A percentile compares a stretch with the other conserved stretches of the same genome.
Evolutionary conservation across 371 early-diverging fungal genomes (phyloP).

Genomic region (Entomophthora muscae): DNA sequence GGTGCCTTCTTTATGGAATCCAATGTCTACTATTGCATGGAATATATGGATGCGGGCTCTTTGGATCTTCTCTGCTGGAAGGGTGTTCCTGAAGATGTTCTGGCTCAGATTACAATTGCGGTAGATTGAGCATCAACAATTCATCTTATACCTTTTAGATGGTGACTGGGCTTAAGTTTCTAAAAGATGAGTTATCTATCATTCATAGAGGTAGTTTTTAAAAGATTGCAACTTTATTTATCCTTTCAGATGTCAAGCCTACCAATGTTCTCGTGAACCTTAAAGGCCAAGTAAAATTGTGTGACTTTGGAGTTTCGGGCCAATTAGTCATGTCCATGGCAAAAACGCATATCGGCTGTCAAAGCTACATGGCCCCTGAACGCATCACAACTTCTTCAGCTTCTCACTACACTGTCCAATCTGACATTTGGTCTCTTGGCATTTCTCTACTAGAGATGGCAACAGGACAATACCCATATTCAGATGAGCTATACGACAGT

Average conservation of each 20-base stretch:
- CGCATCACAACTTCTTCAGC: slow-evolving; percentile 42
- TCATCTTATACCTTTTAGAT: slow-evolving; percentile 25
- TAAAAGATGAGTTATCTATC: slow-evolving; percentile 73
- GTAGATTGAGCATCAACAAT: neutral
- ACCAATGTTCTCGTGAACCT: slow-evolving; percentile 80
- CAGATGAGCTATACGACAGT: slow-evolving; percentile 33
- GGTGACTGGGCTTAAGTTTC: slow-evolving; percentile 68
- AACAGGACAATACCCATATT: slow-evolving; percentile 66
- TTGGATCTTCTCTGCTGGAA: slow-evolving; percentile 67
- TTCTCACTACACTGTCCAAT: slow-evolving; percentile 46
- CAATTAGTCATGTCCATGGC: slow-evolving; percentile 77
- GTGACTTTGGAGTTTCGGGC: slow-evolving; percentile 82
- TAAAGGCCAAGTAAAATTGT: slow-evolving; percentile 77
- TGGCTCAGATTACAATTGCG: slow-evolving; percentile 44
- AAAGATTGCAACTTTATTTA: neutral
- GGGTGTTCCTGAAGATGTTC: slow-evolving; percentile 66
- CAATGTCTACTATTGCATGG: slow-evolving; percentile 89
- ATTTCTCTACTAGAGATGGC: slow-evolving; percentile 85
- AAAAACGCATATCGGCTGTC: slow-evolving; percentile 85
- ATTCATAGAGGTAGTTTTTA: slow-evolving; percentile 56
- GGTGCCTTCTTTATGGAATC: slow-evolving; percentile 94
- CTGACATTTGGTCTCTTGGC: slow-evolving; percentile 84
- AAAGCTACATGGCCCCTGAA: slow-evolving; percentile 88
- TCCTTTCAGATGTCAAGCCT: slow-evolving; percentile 75
- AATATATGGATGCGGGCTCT: slow-evolving; percentile 90